phyloP scores from a whole-genome alignment of 176 grass and related monocot species.

The Phoenix dactylifera region DNA sequence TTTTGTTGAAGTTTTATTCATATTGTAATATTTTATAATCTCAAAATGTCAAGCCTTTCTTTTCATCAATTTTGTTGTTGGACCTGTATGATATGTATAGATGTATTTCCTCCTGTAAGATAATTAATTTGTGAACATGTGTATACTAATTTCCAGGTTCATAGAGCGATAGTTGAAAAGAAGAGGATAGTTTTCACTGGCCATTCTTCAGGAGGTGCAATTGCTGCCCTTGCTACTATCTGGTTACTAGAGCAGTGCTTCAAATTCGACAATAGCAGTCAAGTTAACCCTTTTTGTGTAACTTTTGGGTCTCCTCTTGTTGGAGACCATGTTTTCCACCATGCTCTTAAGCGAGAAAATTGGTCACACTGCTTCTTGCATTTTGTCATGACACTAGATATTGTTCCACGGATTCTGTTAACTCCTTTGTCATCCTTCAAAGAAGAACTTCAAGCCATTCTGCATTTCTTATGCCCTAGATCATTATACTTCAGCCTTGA shows the following conservation, averaged over 20 bases:
- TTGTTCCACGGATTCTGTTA: constrained; percentile 63
- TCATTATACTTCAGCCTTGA: constrained; percentile 41
- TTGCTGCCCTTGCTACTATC: constrained; percentile 61
- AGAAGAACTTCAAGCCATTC: constrained; percentile 61
- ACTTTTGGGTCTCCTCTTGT: constrained; percentile 88
- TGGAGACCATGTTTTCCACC: constrained; percentile 62
- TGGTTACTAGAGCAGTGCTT: constrained; percentile 85
- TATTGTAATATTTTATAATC: too few relatives aligned
- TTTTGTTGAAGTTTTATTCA: too few relatives aligned
- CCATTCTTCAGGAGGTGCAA: constrained; percentile 75
- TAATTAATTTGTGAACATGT: neutral
- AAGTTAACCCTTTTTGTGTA: constrained; percentile 65
- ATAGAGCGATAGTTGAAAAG: constrained; percentile 50
- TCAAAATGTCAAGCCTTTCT: too few relatives aligned
- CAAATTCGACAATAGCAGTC: constrained; percentile 39
- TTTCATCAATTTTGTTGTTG: too few relatives aligned
- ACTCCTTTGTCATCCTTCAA: constrained; percentile 48
- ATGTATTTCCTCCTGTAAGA: neutral
- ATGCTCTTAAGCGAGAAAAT: constrained; percentile 74
- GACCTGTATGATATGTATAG: neutral
- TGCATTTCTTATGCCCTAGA: constrained; percentile 53
- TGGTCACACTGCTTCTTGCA: constrained; percentile 82
- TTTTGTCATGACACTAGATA: constrained; percentile 65
- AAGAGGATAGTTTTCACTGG: constrained; percentile 78
- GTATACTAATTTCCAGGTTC: constrained; percentile 30